Evolutionary conservation across 148 eudicot genomes (phyloP), one percentile per base, ranked within the genome.

Genomic region (Pouteria glomerata): DNA sequence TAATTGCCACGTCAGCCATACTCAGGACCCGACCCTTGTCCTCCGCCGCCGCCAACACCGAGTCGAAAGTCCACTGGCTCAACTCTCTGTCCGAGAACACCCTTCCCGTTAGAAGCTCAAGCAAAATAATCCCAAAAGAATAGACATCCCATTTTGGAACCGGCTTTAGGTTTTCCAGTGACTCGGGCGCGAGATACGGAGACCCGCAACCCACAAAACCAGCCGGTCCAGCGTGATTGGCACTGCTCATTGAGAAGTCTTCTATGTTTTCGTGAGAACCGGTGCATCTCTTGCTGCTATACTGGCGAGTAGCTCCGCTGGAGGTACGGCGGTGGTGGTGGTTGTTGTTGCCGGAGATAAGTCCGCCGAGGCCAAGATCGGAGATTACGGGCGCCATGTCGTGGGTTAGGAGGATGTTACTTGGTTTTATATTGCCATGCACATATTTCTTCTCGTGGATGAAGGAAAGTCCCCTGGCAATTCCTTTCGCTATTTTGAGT

Each of bases 181-280:
- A 85, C 76, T 95, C 98, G 8, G 98, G 98, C 11, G 98, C 96
- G 51, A 85, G 93, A 77, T 91, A 95, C n/a, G 93, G 86, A 1
- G 97, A 91, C 1, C 84, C 83, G 66, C 76, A 61, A 59, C 87
- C 89, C 55, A 77, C 72, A 18, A n/a, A 24, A n/a, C 48, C 65
- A 2, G 90, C n/a, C n/a, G n/a, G n/a, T n/a, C n/a, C n/a, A n/a
- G n/a, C n/a, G n/a, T n/a, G n/a, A n/a, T n/a, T 87, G 73, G 86
- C 86, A 7, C 79, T 75, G 39, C 71, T 76, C 31, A 76, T 47
- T 0, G 85, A 60, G 63, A 76, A 62, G 15, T 84, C 91, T n/a
- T n/a, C n/a, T n/a, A n/a, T 16, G 27, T 77, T 76, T 34, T 82
- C 85, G 23, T 63, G 73, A 6, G 81, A 72, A 44, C 81, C 72